Evolutionary conservation across 208 protist genomes (phyloP), one percentile per base, ranked within the genome.

Genomic region (Leptomonas pyrrhocoris): DNA sequence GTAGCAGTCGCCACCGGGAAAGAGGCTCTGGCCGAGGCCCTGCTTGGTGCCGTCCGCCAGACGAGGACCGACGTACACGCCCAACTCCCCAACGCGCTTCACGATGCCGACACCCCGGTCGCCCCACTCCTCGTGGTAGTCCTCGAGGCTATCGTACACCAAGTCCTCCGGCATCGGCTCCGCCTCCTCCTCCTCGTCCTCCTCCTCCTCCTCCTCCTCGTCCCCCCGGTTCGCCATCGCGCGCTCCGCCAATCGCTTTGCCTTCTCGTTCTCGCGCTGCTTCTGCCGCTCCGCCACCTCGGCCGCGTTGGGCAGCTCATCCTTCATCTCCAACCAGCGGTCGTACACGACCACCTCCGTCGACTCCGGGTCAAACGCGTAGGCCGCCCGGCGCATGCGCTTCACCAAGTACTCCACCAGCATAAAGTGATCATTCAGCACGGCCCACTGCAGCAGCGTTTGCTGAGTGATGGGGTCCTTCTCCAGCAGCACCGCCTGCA

Each of bases 351-450:
- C 81, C 23, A 97, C 77, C 27, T 97, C 90, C 19, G 72, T 62
- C 28, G 74, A 79, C 19, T 93, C 89, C 13, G 81, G 46, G 38
- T 84, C 72, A 63, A 97, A 97, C 30, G 85, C 83, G 63, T 95
- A 97, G 65, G 93, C 93, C 28, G 73, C 79, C 6, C 90, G 84
- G 55, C 86, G 80, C 8, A 88, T 66, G 4, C 82, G 78, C 75
- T 95, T 95, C 51, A 97, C 76, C 18, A 97, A 79, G 78, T 93
- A 97, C 79, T 97, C 88, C 25, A 84, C 88, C 13, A 97, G 80
- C 42, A 91, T 80, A 55, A 83, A 95, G 66, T 97, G 90, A 13
- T 81, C 58, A 38, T 95, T 80, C n/a, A 94, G 85, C 18, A 84
- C 84, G 6, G 90, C 90, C 90, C 93, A 97, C 72, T 94, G 90